Base-by-base conservation (phyloP, 305 asterid genomes). In the Solanum chacoense region DNA sequence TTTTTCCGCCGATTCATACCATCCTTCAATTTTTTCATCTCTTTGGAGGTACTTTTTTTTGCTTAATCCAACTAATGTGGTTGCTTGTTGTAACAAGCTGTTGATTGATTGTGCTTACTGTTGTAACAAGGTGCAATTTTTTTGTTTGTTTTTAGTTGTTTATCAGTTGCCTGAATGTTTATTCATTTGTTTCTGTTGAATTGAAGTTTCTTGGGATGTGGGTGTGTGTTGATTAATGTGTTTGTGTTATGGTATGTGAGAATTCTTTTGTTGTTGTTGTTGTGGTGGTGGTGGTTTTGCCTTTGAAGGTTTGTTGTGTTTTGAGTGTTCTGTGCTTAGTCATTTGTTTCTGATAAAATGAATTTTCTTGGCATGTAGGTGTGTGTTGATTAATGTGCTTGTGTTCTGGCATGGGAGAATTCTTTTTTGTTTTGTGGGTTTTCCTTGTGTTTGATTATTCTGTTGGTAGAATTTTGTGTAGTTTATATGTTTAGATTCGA, bases 291-390 rank as follows among this genome's bases (percentile, higher is more conserved):
- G 36, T 72, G 24, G 67, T 55, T 55, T 55, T 55, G 10, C 24
- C 67, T 26, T 11, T 78, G 84, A 77, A 6, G 59, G 14, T 77
- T 36, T 74, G 20, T 72, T 73, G 24, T 16, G 40, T 59, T 72
- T 73, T 78, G 59, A 37, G 59, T 24, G 26, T 24, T 67, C 16
- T 67, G n/a, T 72, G 84, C 63, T 74, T 73, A 11, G 20, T 74
- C 85, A 76, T 89, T 37, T 79, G 88, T 88, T 78, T 72, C 35
- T 78, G 87, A 88, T 77, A 80, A 6, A 59, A 32, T 38, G 11
- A n/a, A 28, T 67, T 63, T 84, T 87, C 75, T 35, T 38, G 63
- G 38, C 13, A 11, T 28, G 34, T 63, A 20, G 77, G 76, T 85
- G 42, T 72, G 18, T 69, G 80, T 18, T 67, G 80, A 26, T 63